Percentiles rank a stretch among this genome's conserved stretches.
Evolutionary conservation across 164 flowering plant genomes (phyloP).

Genomic region (Vitis cinerea): DNA sequence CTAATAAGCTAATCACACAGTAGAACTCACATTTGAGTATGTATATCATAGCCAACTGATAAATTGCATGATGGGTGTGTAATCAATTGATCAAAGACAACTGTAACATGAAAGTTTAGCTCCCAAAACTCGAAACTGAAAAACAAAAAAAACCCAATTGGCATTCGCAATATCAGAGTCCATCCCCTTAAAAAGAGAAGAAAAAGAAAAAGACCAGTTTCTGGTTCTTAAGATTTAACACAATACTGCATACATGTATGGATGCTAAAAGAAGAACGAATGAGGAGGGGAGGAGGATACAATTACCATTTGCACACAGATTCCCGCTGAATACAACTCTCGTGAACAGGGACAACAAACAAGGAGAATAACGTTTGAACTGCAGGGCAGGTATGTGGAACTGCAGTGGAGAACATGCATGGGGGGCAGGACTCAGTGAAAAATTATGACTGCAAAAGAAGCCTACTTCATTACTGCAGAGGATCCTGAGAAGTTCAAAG

Average conservation of each 20-base stretch:
- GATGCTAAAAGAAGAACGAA: neutral
- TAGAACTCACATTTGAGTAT: too few species aligned
- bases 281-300: neutral
- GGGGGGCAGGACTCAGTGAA: neutral
- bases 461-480: neutral
- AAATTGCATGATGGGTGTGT: too few species aligned
- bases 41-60: too few species aligned
- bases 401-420: neutral
- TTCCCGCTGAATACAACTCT: neutral
- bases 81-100: too few species aligned
- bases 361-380: neutral
- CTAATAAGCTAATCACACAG: too few species aligned
- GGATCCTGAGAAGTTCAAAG: neutral
- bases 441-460: neutral
- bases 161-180: neutral
- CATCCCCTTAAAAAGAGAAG: neutral
- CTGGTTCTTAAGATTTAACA: neutral
- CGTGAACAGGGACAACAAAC: neutral
- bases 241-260: constrained; percentile 6
- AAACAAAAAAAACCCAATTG: neutral
- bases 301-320: neutral
- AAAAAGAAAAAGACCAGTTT: neutral
- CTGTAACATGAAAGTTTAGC: too few species aligned
- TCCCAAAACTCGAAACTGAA: too few species aligned
- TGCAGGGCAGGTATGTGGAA: neutral